These are phyloP conservation scores for Cladophialophora exuberans DNA, from an alignment of 2,329 filamentous ascomycete species.

Conservation along the genomic window DNA sequence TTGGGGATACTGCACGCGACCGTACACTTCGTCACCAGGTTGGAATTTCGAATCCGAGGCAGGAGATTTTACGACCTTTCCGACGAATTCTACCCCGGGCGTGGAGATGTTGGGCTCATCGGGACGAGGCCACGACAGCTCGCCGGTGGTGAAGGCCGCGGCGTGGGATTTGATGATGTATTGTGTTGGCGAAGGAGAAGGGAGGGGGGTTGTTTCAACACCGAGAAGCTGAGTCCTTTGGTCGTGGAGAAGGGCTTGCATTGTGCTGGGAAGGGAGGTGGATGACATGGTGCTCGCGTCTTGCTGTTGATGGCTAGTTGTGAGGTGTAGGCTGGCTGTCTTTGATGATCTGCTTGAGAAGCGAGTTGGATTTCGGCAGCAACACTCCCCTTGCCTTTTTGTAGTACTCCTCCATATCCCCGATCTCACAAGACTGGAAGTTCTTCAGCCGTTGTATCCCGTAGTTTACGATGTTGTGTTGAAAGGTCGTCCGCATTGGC, in stretches of 20 bases:
- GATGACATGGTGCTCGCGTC: conserved; percentile 20
- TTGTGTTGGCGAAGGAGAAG: conserved; percentile 34
- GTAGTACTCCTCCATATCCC: too few relatives aligned
- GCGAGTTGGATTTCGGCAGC: neutral
- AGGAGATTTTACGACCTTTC: conserved; percentile 43
- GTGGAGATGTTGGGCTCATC: conserved; percentile 36
- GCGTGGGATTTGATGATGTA: conserved; percentile 47
- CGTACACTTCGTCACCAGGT: conserved; percentile 45
- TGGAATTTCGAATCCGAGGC: conserved; percentile 40
- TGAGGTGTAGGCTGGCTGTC: neutral
- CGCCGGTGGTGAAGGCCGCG: conserved; percentile 45
- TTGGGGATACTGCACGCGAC: conserved; percentile 41
- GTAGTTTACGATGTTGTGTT: too few relatives aligned
- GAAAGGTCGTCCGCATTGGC: too few relatives aligned
- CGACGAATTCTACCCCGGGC: conserved; percentile 49
- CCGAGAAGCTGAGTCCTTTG: conserved; percentile 26
- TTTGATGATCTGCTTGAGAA: neutral
- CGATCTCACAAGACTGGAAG: too few relatives aligned
- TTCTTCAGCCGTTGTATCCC: too few relatives aligned
- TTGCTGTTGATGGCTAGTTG: too few relatives aligned
- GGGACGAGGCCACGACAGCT: conserved; percentile 47
- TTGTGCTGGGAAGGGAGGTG: conserved; percentile 18
- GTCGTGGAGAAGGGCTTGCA: conserved; percentile 27
- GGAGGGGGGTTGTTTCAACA: conserved; percentile 32
- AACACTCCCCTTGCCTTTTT: too few relatives aligned